Conservation (phyloP, 2,329 filamentous ascomycete genomes). For the Aspergillus pseudotamarii region DNA sequence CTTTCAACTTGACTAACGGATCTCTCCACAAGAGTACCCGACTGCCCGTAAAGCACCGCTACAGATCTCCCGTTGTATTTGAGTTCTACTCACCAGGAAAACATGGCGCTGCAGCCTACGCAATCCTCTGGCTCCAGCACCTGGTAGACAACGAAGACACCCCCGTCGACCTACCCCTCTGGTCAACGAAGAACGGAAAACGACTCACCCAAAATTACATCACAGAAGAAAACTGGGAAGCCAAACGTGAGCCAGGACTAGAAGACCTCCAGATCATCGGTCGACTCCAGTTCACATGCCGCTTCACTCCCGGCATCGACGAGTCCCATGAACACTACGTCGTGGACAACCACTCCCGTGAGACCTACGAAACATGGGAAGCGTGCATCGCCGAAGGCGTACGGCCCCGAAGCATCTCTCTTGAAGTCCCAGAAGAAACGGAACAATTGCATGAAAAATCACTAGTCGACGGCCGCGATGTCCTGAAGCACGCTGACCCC, state of each 20-base stretch:
- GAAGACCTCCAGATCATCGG: conserved; percentile 78
- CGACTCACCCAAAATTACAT: conserved; percentile 91
- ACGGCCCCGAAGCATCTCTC: conserved; percentile 67
- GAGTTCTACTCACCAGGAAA: conserved; percentile 76
- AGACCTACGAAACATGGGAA: conserved; percentile 95
- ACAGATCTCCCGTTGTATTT: conserved; percentile 85
- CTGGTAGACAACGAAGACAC: conserved; percentile 77
- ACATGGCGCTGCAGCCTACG: conserved; percentile 72
- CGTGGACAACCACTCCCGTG: conserved; percentile 81
- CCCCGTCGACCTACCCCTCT: conserved; percentile 85
- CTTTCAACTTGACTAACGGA: conserved; percentile 60
- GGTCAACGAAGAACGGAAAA: conserved; percentile 74
- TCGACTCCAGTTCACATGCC: conserved; percentile 74
- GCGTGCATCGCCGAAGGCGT: conserved; percentile 88
- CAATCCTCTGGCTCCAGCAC: conserved; percentile 83
- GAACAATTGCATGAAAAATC: conserved; percentile 80
- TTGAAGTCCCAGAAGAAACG: conserved; percentile 72
- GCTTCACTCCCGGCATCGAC: conserved; percentile 90
- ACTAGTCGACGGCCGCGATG: conserved; percentile 75
- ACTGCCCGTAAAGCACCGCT: conserved; percentile 86
- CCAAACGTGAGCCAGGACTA: conserved; percentile 67
- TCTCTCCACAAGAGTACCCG: conserved; percentile 61
- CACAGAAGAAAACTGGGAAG: conserved; percentile 72
- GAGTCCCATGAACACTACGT: conserved; percentile 82
- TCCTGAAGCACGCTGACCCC: conserved; percentile 69